These are phyloP conservation scores for Cercophora sp. DNA, from an alignment of 495 filamentous ascomycete genomes.

Conservation along the genomic window DNA sequence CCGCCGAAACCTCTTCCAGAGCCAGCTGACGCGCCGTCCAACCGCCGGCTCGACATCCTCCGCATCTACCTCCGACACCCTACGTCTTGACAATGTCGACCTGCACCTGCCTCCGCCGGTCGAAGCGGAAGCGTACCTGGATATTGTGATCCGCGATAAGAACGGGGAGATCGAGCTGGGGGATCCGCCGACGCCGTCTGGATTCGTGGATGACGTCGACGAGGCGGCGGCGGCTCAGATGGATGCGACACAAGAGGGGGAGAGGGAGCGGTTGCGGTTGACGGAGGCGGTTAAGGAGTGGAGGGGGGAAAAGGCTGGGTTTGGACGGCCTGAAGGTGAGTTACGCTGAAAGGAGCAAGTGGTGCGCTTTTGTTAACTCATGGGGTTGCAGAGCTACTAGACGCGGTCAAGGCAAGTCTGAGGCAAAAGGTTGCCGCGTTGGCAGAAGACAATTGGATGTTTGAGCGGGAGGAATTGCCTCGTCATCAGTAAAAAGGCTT, in stretches of 20 bases:
- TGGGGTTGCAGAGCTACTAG: constrained; percentile 58
- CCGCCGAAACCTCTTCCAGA: constrained; percentile 72
- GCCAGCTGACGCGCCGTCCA: constrained; percentile 64
- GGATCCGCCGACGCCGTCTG: constrained; percentile 55
- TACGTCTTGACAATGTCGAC: constrained; percentile 15
- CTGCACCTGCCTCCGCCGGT: neutral
- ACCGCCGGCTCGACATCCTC: constrained; percentile 35
- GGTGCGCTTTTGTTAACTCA: constrained; percentile 8
- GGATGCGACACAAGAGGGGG: constrained; percentile 44
- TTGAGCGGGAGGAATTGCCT: constrained; percentile 64
- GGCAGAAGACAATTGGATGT: constrained; percentile 89
- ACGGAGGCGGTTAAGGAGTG: constrained; percentile 54
- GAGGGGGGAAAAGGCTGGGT: constrained; percentile 58
- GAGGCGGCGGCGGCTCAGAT: constrained; percentile 48
- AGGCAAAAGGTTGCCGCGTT: constrained; percentile 66
- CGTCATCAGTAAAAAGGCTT: constrained; percentile 20
- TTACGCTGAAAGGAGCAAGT: neutral
- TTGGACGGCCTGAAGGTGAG: constrained; percentile 64
- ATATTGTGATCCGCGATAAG: constrained; percentile 72
- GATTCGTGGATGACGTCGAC: no score
- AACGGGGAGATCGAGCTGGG: constrained; percentile 70
- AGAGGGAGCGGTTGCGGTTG: constrained; percentile 45
- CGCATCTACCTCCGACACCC: constrained; percentile 26
- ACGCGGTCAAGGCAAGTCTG: constrained; percentile 66
- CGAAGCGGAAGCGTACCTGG: constrained; percentile 40